These are phyloP conservation scores for Chlorella variabilis DNA, from an alignment of 163 green algal genomes.

Conservation along the genomic window DNA sequence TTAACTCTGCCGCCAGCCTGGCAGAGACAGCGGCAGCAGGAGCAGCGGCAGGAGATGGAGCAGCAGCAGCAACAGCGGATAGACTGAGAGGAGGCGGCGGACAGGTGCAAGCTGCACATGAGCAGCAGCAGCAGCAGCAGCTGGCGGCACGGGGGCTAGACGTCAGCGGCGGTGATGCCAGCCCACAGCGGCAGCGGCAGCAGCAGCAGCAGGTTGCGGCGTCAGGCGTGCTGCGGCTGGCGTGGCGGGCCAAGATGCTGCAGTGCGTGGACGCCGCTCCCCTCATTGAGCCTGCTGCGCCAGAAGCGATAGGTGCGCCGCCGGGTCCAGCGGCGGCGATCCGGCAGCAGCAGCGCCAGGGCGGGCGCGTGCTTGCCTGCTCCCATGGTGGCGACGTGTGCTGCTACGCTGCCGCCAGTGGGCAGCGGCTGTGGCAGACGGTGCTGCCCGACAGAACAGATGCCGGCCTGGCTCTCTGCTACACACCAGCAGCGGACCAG, in stretches of 20 bases:
- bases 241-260: conserved; percentile 48
- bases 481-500: background rate
- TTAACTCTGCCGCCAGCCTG: background rate
- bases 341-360: conserved; percentile 13
- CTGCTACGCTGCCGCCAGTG: conserved; percentile 45
- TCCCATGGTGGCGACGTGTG: conserved; percentile 70
- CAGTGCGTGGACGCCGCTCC: conserved; percentile 65
- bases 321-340: background rate
- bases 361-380: conserved; percentile 44
- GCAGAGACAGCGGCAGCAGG: background rate
- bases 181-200: background rate
- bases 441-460: conserved; percentile 46
- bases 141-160: background rate
- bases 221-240: background rate
- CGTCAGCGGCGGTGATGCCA: background rate
- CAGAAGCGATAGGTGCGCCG: background rate
- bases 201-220: background rate
- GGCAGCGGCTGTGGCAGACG: conserved; percentile 46
- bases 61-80: background rate
- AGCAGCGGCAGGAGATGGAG: background rate
- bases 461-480: conserved; percentile 49
- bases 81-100: background rate
- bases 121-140: background rate
- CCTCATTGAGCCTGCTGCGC: conserved; percentile 18
- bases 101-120: background rate